Evolutionary conservation across 805 yeast species (phyloP), one percentile per base, ranked within the genome.

Genomic region (Barnettozyma populi): DNA sequence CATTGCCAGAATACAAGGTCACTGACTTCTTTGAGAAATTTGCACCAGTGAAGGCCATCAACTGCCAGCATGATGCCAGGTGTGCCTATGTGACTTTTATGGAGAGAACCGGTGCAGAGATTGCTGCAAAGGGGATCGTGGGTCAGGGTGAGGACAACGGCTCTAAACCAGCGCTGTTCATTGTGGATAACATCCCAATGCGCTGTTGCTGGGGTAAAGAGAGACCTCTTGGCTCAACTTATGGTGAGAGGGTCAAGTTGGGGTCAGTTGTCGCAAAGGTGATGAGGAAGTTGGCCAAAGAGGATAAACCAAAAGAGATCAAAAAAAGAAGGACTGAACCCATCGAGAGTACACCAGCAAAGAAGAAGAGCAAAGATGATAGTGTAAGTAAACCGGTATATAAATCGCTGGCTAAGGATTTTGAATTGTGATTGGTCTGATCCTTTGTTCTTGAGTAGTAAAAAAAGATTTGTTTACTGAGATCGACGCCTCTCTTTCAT

Each of bases 11-110:
- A 55, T 82, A 80, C 63, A 66, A 68, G 45, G 68, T 89, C 14
- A 60, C 77, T 16, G 78, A 78, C 7, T 71, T 63, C 51, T 79
- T 84, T 47, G 68, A 68, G 34, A 59, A 66, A 23, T 61, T 61
- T 48, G 85, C 85, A 1, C 59, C 67, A 32, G 54, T 84, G 11
- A 73, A 75, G 45, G 64, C 78, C 18, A 58, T 81, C 27, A 69
- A 72, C 10, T 62, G 82, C 20, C 72, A 78, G 35, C 87, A 82
- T 52, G 65, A 69, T 21, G 83, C 90, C 2, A 68, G 75, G 46
- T 76, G 84, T 59, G 95, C 87, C 5, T 85, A 71, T 58, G 67
- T 86, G 2, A 71, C 75, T n/a, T 86, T 79, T 57, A 55, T 62
- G 5, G 66, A 69, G 3, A 63, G 84, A 41, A 52, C 59, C 3